Percentiles rank a stretch among this genome's conserved stretches.
Conservation (phyloP, 768 basidiomycete species). For the Termitomyces titanicus region DNA sequence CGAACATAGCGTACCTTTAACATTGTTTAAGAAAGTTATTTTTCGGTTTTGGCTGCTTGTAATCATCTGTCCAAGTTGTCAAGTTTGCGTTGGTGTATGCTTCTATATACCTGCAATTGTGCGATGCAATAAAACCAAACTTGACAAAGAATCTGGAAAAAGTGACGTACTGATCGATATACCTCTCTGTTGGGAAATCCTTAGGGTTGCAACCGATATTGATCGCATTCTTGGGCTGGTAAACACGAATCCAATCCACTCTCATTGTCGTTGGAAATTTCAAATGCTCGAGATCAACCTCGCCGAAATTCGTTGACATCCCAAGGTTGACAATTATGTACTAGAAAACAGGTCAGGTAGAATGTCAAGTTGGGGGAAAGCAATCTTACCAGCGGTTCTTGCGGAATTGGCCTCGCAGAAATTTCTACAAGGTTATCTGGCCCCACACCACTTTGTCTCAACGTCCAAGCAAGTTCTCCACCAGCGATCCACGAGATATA, state of each 20-base stretch:
- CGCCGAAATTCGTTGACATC: slow-evolving; percentile 73
- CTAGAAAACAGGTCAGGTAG: slow-evolving; percentile 31
- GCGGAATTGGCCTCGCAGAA: slow-evolving; percentile 63
- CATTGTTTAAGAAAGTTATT: slow-evolving; percentile 60
- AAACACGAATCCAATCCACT: slow-evolving; percentile 89
- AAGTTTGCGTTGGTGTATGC: slow-evolving; percentile 84
- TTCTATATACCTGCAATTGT: slow-evolving; percentile 40
- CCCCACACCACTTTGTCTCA: slow-evolving; percentile 59
- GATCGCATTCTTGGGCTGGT: slow-evolving; percentile 64
- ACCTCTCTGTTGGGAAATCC: slow-evolving; percentile 74
- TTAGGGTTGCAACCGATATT: slow-evolving; percentile 86
- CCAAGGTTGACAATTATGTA: slow-evolving; percentile 86
- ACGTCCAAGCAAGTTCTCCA: slow-evolving; percentile 62
- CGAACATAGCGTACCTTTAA: slow-evolving; percentile 22
- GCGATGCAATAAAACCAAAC: neutral
- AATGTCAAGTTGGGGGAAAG: neutral
- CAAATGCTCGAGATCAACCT: slow-evolving; percentile 67
- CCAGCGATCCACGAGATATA: slow-evolving; percentile 82
- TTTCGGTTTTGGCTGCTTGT: slow-evolving; percentile 64
- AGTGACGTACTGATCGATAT: slow-evolving; percentile 63
- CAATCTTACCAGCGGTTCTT: slow-evolving; percentile 76
- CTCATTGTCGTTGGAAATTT: slow-evolving; percentile 72
- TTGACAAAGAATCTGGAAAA: neutral
- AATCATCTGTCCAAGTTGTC: slow-evolving; percentile 71
- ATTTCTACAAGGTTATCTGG: slow-evolving; percentile 57